Evolutionary conservation across 1,284 basidiomycete genomes (phyloP).

Genomic region (Marasmius sp.): DNA sequence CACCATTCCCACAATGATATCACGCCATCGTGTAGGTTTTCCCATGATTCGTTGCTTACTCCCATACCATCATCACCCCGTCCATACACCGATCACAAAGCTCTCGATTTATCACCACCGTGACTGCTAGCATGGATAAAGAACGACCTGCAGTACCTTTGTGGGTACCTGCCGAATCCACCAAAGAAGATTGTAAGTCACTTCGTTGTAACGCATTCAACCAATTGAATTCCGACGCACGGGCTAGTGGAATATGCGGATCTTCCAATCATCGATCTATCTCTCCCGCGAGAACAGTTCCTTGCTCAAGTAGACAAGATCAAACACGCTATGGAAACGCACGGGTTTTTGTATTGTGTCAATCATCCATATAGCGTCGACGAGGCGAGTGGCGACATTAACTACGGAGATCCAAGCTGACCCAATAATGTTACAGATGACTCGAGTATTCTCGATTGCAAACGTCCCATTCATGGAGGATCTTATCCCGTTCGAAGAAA

Average conservation of each 20-base stretch:
- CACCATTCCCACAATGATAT: too few species aligned
- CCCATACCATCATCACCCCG: too few species aligned
- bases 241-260: conserved; percentile 64
- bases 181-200: conserved; percentile 32
- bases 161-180: conserved; percentile 34
- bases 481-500: conserved; percentile 52
- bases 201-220: not conserved
- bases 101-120: too few species aligned
- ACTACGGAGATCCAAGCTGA: not conserved
- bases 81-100: too few species aligned
- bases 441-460: conserved; percentile 63
- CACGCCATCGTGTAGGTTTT: too few species aligned
- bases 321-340: conserved; percentile 54
- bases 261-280: conserved; percentile 62
- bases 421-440: conserved; percentile 30
- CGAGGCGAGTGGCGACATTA: conserved; percentile 32
- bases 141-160: conserved; percentile 28
- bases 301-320: conserved; percentile 46
- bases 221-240: not conserved
- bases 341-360: conserved; percentile 63
- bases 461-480: conserved; percentile 52
- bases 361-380: conserved; percentile 53
- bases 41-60: too few species aligned
- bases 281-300: conserved; percentile 46
- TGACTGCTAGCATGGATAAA: not conserved